These are phyloP conservation scores for Phytophthora foliorum DNA, from an alignment of 352 stramenopile genomes.

Conservation along the genomic window DNA sequence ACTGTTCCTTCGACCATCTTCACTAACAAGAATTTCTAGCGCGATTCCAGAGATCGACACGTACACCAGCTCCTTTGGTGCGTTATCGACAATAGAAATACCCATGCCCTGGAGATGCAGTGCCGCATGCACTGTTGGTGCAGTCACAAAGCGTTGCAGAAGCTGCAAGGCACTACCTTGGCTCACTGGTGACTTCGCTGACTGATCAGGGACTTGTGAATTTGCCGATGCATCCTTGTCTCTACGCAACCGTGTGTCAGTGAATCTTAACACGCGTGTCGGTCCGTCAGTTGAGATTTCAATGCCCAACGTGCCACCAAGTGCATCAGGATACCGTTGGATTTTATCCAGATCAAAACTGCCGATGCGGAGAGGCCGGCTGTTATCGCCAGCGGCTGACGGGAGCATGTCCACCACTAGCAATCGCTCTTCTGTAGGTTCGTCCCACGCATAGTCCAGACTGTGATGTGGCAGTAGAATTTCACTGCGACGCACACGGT, in stretches of 20 bases:
- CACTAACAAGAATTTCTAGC: slow-evolving; percentile 68
- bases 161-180: slow-evolving; percentile 41
- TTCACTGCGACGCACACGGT: slow-evolving; percentile 83
- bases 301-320: slow-evolving; percentile 79
- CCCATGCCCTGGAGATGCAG: slow-evolving; percentile 79
- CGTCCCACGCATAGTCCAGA: slow-evolving; percentile 90
- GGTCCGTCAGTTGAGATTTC: slow-evolving; percentile 89
- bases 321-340: slow-evolving; percentile 76
- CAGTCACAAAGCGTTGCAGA: slow-evolving; percentile 59
- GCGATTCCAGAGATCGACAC: slow-evolving; percentile 71
- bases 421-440: slow-evolving; percentile 81
- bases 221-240: slow-evolving; percentile 35
- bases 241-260: slow-evolving; percentile 80
- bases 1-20: slow-evolving; percentile 50
- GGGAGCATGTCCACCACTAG: slow-evolving; percentile 91
- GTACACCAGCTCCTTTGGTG: slow-evolving; percentile 85
- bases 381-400: slow-evolving; percentile 89
- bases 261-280: slow-evolving; percentile 89
- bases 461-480: slow-evolving; percentile 90
- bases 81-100: slow-evolving; percentile 79
- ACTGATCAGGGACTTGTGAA: slow-evolving; percentile 32
- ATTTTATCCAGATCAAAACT: slow-evolving; percentile 89
- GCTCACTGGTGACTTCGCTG: slow-evolving; percentile 34
- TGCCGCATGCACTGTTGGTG: slow-evolving; percentile 59
- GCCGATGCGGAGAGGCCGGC: slow-evolving; percentile 84